Conservation (phyloP, 495 filamentous ascomycete genomes). For the Aspergillus panamensis region DNA sequence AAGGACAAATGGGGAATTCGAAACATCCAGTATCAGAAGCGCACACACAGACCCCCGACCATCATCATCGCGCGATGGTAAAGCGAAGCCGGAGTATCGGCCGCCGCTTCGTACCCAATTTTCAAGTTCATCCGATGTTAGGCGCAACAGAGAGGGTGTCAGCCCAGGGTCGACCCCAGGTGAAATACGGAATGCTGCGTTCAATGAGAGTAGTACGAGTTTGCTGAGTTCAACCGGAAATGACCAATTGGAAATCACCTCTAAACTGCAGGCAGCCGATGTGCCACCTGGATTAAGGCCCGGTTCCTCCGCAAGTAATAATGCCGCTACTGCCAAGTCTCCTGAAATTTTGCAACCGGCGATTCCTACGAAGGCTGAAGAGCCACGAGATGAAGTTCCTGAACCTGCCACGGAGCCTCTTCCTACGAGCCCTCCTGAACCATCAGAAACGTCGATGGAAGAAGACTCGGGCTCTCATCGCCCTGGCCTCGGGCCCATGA, state of each 20-base stretch:
- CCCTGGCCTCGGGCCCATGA: conserved; percentile 86
- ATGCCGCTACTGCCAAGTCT: conserved; percentile 18
- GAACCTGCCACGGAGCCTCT: conserved; percentile 7
- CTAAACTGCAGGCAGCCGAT: conserved; percentile 11
- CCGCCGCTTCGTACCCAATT: conserved; percentile 21
- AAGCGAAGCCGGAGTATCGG: conserved; percentile 18
- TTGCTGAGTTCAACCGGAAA: conserved; percentile 19
- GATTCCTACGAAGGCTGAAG: conserved; percentile 6
- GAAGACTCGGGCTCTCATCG: conserved; percentile 54
- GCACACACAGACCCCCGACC: conserved; percentile 24
- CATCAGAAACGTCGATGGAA: conserved; percentile 29
- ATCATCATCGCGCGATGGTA: conserved; percentile 32
- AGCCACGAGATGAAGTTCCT: conserved; percentile 13
- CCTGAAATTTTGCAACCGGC: conserved; percentile 14
- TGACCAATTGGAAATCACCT: conserved; percentile 15
- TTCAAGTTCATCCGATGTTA: conserved; percentile 19
- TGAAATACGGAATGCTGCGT: conserved; percentile 29
- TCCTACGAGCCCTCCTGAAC: conserved; percentile 19
- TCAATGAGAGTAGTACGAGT: conserved; percentile 26
- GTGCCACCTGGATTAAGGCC: conserved; percentile 27
- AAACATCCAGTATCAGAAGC: conserved; percentile 18
- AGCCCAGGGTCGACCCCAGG: conserved; percentile 28
- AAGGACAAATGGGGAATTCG: conserved; percentile 16
- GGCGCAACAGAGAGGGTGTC: conserved; percentile 31
- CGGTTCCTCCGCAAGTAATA: conserved; percentile 19